Evolutionary conservation across 73 alveolate species (phyloP).

Genomic region (Paramecium sexaurelia): DNA sequence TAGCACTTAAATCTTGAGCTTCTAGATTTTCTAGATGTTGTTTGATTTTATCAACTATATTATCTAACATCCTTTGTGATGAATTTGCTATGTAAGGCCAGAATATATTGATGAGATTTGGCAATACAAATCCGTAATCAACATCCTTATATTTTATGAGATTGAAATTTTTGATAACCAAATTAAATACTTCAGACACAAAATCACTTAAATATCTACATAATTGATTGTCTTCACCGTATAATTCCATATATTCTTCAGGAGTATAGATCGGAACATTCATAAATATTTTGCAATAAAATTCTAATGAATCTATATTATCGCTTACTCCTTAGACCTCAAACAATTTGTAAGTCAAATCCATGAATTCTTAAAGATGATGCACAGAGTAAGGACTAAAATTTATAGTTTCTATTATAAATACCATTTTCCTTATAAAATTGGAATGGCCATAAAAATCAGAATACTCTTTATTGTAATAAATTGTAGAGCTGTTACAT

Average conservation of each 20-base stretch:
- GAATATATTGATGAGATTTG: not conserved
- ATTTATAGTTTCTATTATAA: not conserved
- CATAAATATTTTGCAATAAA: slow-evolving; percentile 24
- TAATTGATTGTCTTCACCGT: not conserved
- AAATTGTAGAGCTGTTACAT: not conserved
- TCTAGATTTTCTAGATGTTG: slow-evolving; percentile 12
- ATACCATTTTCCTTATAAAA: slow-evolving; percentile 38
- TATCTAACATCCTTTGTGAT: not conserved
- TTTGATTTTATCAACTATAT: not conserved
- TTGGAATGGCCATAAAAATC: slow-evolving; percentile 42
- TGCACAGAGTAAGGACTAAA: not conserved
- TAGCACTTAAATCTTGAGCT: not conserved
- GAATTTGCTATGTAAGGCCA: slow-evolving; percentile 43
- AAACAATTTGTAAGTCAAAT: slow-evolving; percentile 10
- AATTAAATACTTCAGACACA: slow-evolving; percentile 7
- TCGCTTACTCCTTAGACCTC: slow-evolving; percentile 46
- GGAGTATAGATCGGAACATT: slow-evolving; percentile 52
- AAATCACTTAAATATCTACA: slow-evolving; percentile 33
- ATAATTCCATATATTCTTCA: slow-evolving; percentile 1
- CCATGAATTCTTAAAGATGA: slow-evolving; percentile 32
- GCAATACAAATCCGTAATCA: slow-evolving; percentile 29
- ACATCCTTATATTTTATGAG: slow-evolving; percentile 17
- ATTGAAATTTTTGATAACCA: not conserved
- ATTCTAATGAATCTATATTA: slow-evolving; percentile 46
- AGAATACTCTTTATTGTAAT: slow-evolving; percentile 7